phyloP scores from a whole-genome alignment of 169 alveolate genomes.

The Neospora caninum region DNA sequence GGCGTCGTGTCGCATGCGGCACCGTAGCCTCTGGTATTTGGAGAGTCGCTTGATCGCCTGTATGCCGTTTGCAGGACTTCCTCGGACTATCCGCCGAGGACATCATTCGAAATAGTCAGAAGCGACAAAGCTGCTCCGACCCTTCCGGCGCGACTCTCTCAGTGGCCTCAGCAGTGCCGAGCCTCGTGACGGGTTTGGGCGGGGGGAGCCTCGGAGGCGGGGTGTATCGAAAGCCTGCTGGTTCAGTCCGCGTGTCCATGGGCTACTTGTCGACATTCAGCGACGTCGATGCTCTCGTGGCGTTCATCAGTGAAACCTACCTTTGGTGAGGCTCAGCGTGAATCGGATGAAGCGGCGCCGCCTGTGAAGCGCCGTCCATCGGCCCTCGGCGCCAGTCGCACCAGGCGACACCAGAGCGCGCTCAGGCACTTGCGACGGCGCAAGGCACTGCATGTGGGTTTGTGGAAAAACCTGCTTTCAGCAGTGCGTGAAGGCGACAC shows the following conservation, averaged over 20 bases:
- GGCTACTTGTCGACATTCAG: slow-evolving; percentile 75
- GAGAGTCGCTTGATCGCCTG: too few relatives aligned
- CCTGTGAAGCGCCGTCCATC: too few relatives aligned
- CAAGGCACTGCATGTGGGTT: too few relatives aligned
- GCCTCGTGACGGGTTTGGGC: background rate
- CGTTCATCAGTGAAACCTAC: slow-evolving; percentile 59
- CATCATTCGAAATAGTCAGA: slow-evolving; percentile 65
- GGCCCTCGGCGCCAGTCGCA: too few relatives aligned
- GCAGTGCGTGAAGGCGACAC: too few relatives aligned
- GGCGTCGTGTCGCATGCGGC: too few relatives aligned
- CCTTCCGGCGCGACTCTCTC: slow-evolving; percentile 44
- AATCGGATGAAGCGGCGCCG: background rate
- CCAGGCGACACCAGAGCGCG: too few relatives aligned
- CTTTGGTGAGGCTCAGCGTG: slow-evolving; percentile 11
- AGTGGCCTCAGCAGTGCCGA: background rate
- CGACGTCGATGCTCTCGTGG: slow-evolving; percentile 64
- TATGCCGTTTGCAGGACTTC: slow-evolving; percentile 39
- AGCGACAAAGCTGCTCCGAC: slow-evolving; percentile 69
- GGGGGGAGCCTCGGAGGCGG: slow-evolving; percentile 45
- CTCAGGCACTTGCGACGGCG: too few relatives aligned
- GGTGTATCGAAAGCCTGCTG: slow-evolving; percentile 63
- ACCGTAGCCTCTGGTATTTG: too few relatives aligned
- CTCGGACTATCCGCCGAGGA: slow-evolving; percentile 70
- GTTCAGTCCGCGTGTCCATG: slow-evolving; percentile 72
- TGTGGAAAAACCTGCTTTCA: too few relatives aligned